Conservation (phyloP, 129 eudicot species). For the Saussurea involucrata region DNA sequence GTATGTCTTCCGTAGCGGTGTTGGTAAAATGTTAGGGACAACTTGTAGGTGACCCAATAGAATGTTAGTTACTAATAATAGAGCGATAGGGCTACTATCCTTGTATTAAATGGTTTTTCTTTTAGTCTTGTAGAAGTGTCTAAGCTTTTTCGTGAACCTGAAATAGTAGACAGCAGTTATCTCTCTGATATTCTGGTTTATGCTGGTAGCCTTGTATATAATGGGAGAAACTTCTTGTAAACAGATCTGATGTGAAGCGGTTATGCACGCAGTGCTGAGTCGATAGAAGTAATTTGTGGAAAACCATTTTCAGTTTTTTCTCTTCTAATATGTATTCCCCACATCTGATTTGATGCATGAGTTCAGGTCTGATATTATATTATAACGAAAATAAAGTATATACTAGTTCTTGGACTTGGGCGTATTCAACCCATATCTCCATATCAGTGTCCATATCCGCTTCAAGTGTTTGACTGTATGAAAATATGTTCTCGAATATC, state of each 20-base stretch:
- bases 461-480: background rate
- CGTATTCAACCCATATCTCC: background rate
- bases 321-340: background rate
- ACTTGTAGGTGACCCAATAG: background rate
- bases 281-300: background rate
- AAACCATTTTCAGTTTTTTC: background rate
- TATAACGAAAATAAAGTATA: background rate
- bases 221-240: constrained; percentile 5
- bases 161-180: background rate
- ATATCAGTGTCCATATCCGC: background rate
- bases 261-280: background rate
- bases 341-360: background rate
- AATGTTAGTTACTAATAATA: background rate
- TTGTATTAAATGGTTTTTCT: background rate
- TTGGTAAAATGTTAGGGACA: constrained; percentile 3
- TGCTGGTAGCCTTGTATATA: background rate
- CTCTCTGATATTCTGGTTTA: background rate
- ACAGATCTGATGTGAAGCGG: background rate
- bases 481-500: background rate
- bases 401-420: background rate
- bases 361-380: background rate
- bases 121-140: background rate
- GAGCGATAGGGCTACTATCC: background rate
- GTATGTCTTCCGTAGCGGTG: constrained; percentile 2
- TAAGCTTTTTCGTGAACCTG: background rate